Evolutionary conservation across 1,139 yeast species (phyloP).

Genomic region (Pichia cactophila): DNA sequence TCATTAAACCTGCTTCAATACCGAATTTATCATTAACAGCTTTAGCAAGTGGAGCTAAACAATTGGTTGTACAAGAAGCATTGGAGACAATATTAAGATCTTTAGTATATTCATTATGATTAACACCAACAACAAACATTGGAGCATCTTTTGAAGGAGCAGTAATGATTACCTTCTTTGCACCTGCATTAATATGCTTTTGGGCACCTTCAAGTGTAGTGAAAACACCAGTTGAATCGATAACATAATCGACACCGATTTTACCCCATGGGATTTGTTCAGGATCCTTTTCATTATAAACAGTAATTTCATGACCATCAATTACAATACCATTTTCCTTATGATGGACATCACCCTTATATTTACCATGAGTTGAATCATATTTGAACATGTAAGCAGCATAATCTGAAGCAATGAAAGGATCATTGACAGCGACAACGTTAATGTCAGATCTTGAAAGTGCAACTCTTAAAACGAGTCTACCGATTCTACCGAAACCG

Average conservation of each 20-base stretch:
- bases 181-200: conserved; percentile 82
- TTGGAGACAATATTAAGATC: conserved; percentile 71
- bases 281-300: conserved; percentile 78
- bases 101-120: conserved; percentile 62
- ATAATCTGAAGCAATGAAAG: conserved; percentile 74
- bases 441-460: conserved; percentile 60
- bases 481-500: conserved; percentile 91
- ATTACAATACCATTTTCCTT: conserved; percentile 57
- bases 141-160: conserved; percentile 87
- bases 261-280: conserved; percentile 78
- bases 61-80: conserved; percentile 87
- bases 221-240: conserved; percentile 87
- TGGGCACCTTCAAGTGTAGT: conserved; percentile 70
- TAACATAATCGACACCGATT: conserved; percentile 66
- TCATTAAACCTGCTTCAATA: conserved; percentile 82
- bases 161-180: conserved; percentile 80
- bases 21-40: conserved; percentile 72
- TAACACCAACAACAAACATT: conserved; percentile 86
- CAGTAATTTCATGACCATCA: conserved; percentile 61
- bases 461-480: conserved; percentile 74
- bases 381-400: conserved; percentile 87
- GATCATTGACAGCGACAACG: conserved; percentile 78
- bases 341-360: conserved; percentile 54
- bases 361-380: conserved; percentile 81
- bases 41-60: conserved; percentile 86